phyloP scores from a whole-genome alignment of 495 filamentous ascomycete genomes.

The Penicillium maclennaniae region DNA sequence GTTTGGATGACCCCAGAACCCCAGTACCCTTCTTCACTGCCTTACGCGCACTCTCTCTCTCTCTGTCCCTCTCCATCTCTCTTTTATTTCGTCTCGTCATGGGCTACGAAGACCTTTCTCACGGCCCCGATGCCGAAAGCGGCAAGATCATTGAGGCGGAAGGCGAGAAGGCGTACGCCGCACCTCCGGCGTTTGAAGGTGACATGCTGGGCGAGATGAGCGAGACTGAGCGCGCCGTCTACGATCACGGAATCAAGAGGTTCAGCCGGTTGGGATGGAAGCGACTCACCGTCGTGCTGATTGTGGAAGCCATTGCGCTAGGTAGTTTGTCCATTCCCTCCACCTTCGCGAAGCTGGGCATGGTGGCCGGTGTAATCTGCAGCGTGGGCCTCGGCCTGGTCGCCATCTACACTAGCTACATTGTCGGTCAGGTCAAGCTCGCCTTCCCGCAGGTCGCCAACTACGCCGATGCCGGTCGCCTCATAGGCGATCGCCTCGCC shows the following conservation, averaged over 20 bases:
- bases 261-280: slow-evolving; percentile 38
- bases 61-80: background rate
- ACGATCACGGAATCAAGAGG: slow-evolving; percentile 28
- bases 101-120: slow-evolving; percentile 25
- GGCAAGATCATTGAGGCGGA: slow-evolving; percentile 19
- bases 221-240: slow-evolving; percentile 26
- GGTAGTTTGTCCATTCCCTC: slow-evolving; percentile 57
- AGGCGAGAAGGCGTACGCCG: slow-evolving; percentile 15
- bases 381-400: slow-evolving; percentile 56
- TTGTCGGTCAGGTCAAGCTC: slow-evolving; percentile 68
- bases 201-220: slow-evolving; percentile 33
- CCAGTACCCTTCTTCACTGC: background rate
- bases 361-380: slow-evolving; percentile 53
- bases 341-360: slow-evolving; percentile 59
- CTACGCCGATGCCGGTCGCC: slow-evolving; percentile 62
- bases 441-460: slow-evolving; percentile 60
- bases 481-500: slow-evolving; percentile 52
- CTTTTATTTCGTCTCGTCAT: slow-evolving; percentile 10
- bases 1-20: background rate
- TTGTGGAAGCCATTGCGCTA: slow-evolving; percentile 63
- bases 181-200: slow-evolving; percentile 25
- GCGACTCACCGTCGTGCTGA: slow-evolving; percentile 44
- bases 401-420: slow-evolving; percentile 68
- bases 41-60: background rate
- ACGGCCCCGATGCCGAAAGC: slow-evolving; percentile 20